Conservation (phyloP, 2,329 filamentous ascomycete genomes). For the Dactylellina cionopaga region DNA sequence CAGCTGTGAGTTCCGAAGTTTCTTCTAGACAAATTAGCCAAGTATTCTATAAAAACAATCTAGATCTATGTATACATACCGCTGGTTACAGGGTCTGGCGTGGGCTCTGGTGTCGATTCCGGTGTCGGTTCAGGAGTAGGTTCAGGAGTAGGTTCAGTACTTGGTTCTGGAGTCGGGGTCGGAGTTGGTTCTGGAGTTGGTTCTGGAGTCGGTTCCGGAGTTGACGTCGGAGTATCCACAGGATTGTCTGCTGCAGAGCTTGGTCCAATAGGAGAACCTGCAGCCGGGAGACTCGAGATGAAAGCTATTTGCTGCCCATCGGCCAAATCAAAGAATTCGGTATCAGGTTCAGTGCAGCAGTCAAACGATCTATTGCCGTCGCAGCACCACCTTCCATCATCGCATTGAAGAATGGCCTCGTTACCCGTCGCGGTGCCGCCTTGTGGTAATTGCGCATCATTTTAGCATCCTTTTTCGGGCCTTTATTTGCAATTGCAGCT, state of each 20-base stretch:
- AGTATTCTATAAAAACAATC: too few relatives aligned
- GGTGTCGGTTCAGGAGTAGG: too few relatives aligned
- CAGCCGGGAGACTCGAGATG: neutral
- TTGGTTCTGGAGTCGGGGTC: neutral
- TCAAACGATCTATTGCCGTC: conserved; percentile 53
- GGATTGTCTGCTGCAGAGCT: too few relatives aligned
- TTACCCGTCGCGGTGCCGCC: conserved; percentile 55
- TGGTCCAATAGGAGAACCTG: neutral
- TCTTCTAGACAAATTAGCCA: too few relatives aligned
- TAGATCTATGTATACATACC: too few relatives aligned
- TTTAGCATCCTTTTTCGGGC: too few relatives aligned
- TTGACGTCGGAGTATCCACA: neutral
- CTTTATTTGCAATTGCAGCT: too few relatives aligned
- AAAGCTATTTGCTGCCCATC: neutral
- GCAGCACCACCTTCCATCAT: conserved; percentile 58
- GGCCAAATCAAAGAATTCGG: conserved; percentile 6
- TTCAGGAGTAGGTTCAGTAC: too few relatives aligned
- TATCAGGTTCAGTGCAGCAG: conserved; percentile 2
- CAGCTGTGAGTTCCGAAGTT: too few relatives aligned
- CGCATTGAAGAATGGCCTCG: conserved; percentile 58
- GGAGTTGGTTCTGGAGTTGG: neutral
- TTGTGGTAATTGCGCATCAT: too few relatives aligned
- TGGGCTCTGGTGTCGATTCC: too few relatives aligned
- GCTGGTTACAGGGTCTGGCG: too few relatives aligned
- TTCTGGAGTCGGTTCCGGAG: neutral